Percentiles rank a stretch among this genome's conserved stretches.
Conservation (phyloP, 2,329 filamentous ascomycete genomes). For the Myriosclerotinia scirpicola region DNA sequence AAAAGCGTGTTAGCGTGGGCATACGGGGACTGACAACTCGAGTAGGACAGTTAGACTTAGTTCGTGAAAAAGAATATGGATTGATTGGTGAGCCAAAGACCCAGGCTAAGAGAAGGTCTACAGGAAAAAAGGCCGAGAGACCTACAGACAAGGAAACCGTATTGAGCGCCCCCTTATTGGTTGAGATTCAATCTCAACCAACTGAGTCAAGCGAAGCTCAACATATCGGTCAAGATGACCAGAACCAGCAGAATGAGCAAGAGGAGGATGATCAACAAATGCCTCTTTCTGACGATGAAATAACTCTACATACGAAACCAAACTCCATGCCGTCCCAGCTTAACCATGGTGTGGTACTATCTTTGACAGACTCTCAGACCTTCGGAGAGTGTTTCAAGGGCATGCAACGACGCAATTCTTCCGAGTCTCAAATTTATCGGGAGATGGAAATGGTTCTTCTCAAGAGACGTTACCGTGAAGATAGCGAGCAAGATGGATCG, state of each 20-base stretch:
- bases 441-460: neutral
- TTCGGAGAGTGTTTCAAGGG: neutral
- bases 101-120: neutral
- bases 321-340: neutral
- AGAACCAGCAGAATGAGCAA: neutral
- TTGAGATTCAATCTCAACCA: neutral
- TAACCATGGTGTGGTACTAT: neutral
- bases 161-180: neutral
- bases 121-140: too few relatives aligned
- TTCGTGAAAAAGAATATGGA: conserved; percentile 19
- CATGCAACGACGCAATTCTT: neutral
- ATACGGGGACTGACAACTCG: conserved; percentile 9
- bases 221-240: neutral
- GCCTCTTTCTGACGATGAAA: neutral
- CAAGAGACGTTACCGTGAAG: neutral
- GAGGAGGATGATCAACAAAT: neutral
- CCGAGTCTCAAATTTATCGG: neutral
- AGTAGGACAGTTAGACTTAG: conserved; percentile 25
- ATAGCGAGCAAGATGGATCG: neutral
- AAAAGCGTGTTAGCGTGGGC: neutral
- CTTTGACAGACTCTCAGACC: neutral
- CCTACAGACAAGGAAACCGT: neutral
- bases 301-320: neutral
- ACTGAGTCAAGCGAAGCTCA: neutral
- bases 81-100: neutral